Base-by-base conservation (phyloP, 1,284 basidiomycete genomes). In the Dichomitus squalens region DNA sequence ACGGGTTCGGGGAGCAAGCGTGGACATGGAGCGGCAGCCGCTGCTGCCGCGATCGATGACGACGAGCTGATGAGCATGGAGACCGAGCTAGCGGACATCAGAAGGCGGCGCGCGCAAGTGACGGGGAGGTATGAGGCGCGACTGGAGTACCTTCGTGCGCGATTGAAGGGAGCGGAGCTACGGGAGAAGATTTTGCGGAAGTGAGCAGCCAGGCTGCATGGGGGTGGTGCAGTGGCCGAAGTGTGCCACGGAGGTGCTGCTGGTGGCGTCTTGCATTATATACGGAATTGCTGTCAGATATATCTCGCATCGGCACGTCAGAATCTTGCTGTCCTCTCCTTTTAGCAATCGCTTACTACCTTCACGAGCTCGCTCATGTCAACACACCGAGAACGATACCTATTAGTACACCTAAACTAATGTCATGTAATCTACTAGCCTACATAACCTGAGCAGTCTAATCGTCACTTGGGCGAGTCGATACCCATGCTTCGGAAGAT, bases 151-250 rank as follows among this genome's bases (percentile, higher is more conserved):
- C 73, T 90, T 60, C 79, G 83, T 44, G 88, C 88, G 50, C 83
- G 84, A 70, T 67, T 90, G 70, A 90, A 88, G 72, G 84, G 85
- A 23, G 88, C 88, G 1, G 86, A 90, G 72, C 71, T 90, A 67
- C 85, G 86, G 56, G 88, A 90, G 73, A 88, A 86, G 69, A 71
- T 90, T 55, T 57, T 86, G 74, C 72, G 71, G 66, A 72, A 69
- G 53, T 76, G 65, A 65, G 31, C 18, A 25, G 27, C 6, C 18
- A 18, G 23, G 40, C 18, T 12, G 23, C 14, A 9, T 27, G 14
- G 31, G 14, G 21, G n/a, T 2, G 7, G 7, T 12, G 20, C 7
- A 20, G 9, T 9, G 53, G 34, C n/a, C 41, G 29, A 35, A 48
- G 52, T 49, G 34, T 29, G 44, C 40, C 35, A 31, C 39, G 50